Evolutionary conservation across 1,284 basidiomycete species (phyloP).

Genomic region (Clitocybe nebularis): DNA sequence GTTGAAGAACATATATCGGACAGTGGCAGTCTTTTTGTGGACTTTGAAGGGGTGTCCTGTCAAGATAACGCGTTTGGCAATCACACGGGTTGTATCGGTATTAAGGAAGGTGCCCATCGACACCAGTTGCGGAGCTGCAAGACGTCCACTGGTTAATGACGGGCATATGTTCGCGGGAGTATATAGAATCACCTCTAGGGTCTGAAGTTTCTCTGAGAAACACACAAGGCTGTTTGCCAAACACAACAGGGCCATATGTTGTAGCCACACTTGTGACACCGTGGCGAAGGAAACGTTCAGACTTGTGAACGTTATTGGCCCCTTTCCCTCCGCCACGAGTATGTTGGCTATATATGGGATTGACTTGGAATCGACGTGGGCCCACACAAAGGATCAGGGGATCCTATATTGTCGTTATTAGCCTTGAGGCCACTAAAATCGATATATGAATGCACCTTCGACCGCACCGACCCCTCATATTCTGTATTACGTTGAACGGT

Average conservation of each 20-base stretch:
- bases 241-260: conserved; percentile 85
- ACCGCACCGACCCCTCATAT: conserved; percentile 82
- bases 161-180: neutral
- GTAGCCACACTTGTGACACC: conserved; percentile 81
- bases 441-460: conserved; percentile 64
- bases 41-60: conserved; percentile 97
- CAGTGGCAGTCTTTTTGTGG: conserved; percentile 96
- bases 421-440: neutral
- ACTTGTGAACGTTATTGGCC: conserved; percentile 96
- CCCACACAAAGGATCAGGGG: conserved; percentile 87
- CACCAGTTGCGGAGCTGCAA: conserved; percentile 76
- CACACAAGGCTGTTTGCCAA: conserved; percentile 81
- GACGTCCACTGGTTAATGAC: conserved; percentile 8
- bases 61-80: conserved; percentile 90
- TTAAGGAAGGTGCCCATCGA: conserved; percentile 88
- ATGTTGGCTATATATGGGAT: conserved; percentile 92
- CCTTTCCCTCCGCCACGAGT: conserved; percentile 87
- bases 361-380: conserved; percentile 79
- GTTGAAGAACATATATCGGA: conserved; percentile 99
- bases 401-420: conserved; percentile 50
- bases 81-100: conserved; percentile 87
- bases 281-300: conserved; percentile 88
- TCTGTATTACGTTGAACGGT: conserved; percentile 95
- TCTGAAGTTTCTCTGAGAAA: conserved; percentile 69
- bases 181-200: conserved; percentile 47